Conservation (phyloP, 2,329 filamentous ascomycete species). For the Neofusicoccum parvum region DNA sequence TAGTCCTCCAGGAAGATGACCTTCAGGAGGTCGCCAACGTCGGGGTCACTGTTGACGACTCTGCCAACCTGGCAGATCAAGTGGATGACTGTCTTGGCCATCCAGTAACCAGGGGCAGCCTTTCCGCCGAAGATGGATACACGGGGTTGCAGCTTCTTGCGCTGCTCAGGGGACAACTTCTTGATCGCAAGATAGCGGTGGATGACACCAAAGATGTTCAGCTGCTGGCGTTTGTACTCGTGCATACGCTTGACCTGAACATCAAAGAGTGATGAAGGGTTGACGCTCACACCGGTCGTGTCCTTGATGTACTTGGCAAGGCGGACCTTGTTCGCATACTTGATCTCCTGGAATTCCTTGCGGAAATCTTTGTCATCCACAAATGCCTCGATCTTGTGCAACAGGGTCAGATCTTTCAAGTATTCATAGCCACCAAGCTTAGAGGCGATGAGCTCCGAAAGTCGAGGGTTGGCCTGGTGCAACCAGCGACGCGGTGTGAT, state of each 20-base stretch:
- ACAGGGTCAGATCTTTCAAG: constrained; percentile 83
- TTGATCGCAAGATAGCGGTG: constrained; percentile 92
- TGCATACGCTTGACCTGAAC: constrained; percentile 99
- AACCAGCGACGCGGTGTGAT: constrained; percentile 96
- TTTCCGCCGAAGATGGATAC: constrained; percentile 98
- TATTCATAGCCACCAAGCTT: constrained; percentile 83
- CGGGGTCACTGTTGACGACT: constrained; percentile 88
- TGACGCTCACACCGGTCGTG: constrained; percentile 77
- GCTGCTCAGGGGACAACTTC: constrained; percentile 76
- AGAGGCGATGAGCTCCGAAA: constrained; percentile 88
- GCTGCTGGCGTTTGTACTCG: constrained; percentile 98
- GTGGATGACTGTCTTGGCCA: constrained; percentile 99
- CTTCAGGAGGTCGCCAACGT: constrained; percentile 92
- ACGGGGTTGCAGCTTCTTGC: constrained; percentile 82
- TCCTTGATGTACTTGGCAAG: constrained; percentile 90
- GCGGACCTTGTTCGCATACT: constrained; percentile 91
- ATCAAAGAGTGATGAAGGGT: constrained; percentile 87
- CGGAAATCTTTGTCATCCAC: constrained; percentile 87
- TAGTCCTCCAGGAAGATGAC: constrained; percentile 98
- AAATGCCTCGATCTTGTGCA: constrained; percentile 83
- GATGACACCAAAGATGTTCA: constrained; percentile 98
- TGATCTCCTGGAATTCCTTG: constrained; percentile 95
- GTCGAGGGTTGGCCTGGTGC: constrained; percentile 91
- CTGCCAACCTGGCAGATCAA: constrained; percentile 88
- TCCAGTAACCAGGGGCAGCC: constrained; percentile 98